Base-by-base conservation (phyloP, 2,329 filamentous ascomycete genomes). In the Fusarium irregulare region DNA sequence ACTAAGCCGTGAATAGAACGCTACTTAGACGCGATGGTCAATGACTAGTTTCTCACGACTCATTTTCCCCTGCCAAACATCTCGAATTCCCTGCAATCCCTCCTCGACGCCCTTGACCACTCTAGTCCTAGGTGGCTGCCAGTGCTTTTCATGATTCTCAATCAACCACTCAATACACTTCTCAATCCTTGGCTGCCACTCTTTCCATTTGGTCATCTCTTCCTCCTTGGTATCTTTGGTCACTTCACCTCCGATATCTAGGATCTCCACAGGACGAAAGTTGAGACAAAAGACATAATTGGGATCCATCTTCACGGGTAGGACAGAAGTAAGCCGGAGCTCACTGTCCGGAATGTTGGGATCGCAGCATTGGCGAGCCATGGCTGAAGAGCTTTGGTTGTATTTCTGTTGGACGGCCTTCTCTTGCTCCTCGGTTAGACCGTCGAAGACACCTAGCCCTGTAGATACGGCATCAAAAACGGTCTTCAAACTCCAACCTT, bases 11-110 rank as follows among this genome's bases (percentile, higher is more conserved):
- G n/a, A n/a, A n/a, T n/a, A n/a, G n/a, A n/a, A n/a, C n/a, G n/a
- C n/a, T n/a, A 16, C 8, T 7, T 16, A 65, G 27, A 16, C 4
- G 2, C 40, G 42, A 1, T 65, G 62, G 6, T 53, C 20, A 25
- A 65, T 49, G 2, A 65, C 30, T 0, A 65, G 34, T 9, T 65
- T 65, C 18, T 66, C 61, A 0, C 54, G 53, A 3, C 61, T 66
- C 4, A 40, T 28, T 9, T 54, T 66, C 0, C 62, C 54, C 2
- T 42, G n/a, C 60, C 62, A 65, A 7, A 66, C 62, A 32, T 66
- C 54, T 0, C 7, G 54, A 5, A 65, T 45, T 0, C 61, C 62
- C 13, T 60, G 54, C 12, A 66, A 8, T 1, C 61, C 63, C 18
- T 66, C 47, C 2, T 61, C 61, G 3, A 61, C 48, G 2, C 61